phyloP scores from a whole-genome alignment of 2,329 filamentous ascomycete species.

The Coccinonectria pachysandricola region DNA sequence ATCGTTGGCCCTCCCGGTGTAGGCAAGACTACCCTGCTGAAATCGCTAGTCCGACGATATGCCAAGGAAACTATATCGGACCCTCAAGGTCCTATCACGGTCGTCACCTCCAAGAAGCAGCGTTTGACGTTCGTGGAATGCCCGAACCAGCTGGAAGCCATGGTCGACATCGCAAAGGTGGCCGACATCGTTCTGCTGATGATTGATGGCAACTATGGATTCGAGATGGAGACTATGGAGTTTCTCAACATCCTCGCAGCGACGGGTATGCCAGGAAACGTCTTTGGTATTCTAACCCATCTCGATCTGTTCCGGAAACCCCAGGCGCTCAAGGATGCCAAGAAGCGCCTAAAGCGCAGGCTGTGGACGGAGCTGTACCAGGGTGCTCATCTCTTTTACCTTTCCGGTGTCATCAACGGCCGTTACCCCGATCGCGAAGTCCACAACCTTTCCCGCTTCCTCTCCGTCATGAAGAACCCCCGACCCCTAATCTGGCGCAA shows the following conservation, averaged over 20 bases:
- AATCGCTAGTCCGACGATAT: constrained; percentile 87
- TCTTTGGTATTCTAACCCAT: constrained; percentile 94
- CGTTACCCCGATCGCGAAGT: constrained; percentile 94
- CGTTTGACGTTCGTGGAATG: constrained; percentile 94
- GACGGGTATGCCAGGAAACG: constrained; percentile 96
- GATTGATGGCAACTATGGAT: constrained; percentile 98
- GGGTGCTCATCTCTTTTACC: constrained; percentile 92
- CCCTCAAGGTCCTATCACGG: constrained; percentile 84
- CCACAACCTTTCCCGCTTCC: constrained; percentile 87
- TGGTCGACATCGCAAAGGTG: constrained; percentile 96
- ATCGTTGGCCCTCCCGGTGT: constrained; percentile 93
- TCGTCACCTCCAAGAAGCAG: constrained; percentile 93
- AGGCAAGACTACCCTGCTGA: constrained; percentile 91
- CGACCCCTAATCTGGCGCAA: constrained; percentile 95
- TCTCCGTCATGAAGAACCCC: constrained; percentile 99
- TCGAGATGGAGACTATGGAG: constrained; percentile 99
- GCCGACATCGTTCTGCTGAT: constrained; percentile 94
- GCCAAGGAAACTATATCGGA: constrained; percentile 89
- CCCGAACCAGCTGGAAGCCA: constrained; percentile 89
- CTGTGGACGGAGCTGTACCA: constrained; percentile 97
- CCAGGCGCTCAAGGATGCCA: constrained; percentile 81
- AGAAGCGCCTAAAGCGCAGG: constrained; percentile 90
- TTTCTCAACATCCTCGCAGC: constrained; percentile 90
- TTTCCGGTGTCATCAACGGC: constrained; percentile 93
- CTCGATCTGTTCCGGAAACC: constrained; percentile 92